A percentile compares a stretch with the other conserved stretches of the same genome.
phyloP scores from a whole-genome alignment of 371 early-diverging fungal species.

The Rhizopus delemar region DNA sequence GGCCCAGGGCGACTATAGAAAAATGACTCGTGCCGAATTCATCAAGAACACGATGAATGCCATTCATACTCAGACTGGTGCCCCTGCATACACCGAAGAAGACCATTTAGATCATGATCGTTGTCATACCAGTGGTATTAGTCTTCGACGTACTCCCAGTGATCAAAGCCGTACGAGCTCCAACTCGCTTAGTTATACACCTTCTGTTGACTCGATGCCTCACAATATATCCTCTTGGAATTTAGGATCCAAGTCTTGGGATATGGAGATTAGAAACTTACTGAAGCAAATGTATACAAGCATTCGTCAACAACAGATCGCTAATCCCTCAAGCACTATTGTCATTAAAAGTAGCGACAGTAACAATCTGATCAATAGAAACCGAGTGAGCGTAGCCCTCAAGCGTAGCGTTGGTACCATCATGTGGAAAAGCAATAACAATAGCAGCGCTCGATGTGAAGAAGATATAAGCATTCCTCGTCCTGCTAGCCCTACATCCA shows the following conservation, averaged over 20 bases:
- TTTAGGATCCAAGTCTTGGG: constrained; percentile 23
- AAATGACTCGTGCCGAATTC: constrained; percentile 57
- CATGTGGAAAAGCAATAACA: constrained; percentile 29
- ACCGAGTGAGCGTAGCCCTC: constrained; percentile 23
- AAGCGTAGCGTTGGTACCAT: constrained; percentile 43
- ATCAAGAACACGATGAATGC: constrained; percentile 52
- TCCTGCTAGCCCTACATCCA: constrained; percentile 22
- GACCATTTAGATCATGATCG: constrained; percentile 8
- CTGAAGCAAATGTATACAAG: constrained; percentile 56
- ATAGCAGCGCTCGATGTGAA: constrained; percentile 19
- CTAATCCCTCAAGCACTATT: constrained; percentile 45
- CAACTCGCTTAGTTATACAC: constrained; percentile 8
- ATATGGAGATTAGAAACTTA: constrained; percentile 17
- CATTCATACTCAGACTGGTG: constrained; percentile 25
- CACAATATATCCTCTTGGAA: not conserved
- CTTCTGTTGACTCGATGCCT: constrained; percentile 10
- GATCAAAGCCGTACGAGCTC: constrained; percentile 8
- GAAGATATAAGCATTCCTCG: constrained; percentile 12
- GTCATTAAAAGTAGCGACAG: constrained; percentile 1
- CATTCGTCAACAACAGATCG: constrained; percentile 66
- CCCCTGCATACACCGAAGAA: constrained; percentile 21
- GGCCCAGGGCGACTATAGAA: constrained; percentile 60
- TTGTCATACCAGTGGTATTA: constrained; percentile 14
- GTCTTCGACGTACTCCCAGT: constrained; percentile 19
- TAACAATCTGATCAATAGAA: not conserved